A percentile compares a stretch with the other conserved stretches of the same genome.
These are phyloP conservation scores for Uncinocarpus reesii DNA, from an alignment of 2,329 filamentous ascomycete species.

Conservation along the genomic window DNA sequence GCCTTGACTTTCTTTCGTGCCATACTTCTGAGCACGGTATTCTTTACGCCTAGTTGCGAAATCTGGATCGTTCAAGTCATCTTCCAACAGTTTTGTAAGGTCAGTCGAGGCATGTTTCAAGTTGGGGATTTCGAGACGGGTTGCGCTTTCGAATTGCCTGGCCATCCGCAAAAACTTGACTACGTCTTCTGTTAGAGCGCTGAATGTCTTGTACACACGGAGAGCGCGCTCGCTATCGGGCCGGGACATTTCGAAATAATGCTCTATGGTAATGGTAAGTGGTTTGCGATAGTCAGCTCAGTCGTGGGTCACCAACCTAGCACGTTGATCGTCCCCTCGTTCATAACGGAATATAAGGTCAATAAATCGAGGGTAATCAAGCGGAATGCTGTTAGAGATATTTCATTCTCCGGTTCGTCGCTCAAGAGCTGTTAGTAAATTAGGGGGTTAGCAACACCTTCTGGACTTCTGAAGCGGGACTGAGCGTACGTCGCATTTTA, in stretches of 20 bases:
- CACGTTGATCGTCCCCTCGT: slow-evolving; percentile 94
- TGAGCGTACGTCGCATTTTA: slow-evolving; percentile 74
- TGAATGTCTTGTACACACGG: slow-evolving; percentile 84
- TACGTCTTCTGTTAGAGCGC: slow-evolving; percentile 81
- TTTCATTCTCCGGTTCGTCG: slow-evolving; percentile 87
- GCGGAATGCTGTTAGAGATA: slow-evolving; percentile 86
- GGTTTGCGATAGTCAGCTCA: background rate
- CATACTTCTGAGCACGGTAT: slow-evolving; percentile 79
- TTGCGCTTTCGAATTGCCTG: slow-evolving; percentile 82
- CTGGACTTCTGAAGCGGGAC: background rate
- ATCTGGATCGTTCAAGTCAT: slow-evolving; percentile 88
- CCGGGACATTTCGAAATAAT: slow-evolving; percentile 97
- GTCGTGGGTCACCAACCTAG: slow-evolving; percentile 51
- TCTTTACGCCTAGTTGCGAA: slow-evolving; percentile 90
- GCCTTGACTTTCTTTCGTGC: slow-evolving; percentile 45
- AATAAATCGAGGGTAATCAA: slow-evolving; percentile 82
- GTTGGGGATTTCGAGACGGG: slow-evolving; percentile 85
- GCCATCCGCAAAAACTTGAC: slow-evolving; percentile 82
- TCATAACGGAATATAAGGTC: slow-evolving; percentile 85
- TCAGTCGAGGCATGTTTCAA: slow-evolving; percentile 95
- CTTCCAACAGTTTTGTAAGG: slow-evolving; percentile 76
- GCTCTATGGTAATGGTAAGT: slow-evolving; percentile 46
- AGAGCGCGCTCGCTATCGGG: slow-evolving; percentile 86
- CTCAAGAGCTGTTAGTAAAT: slow-evolving; percentile 57
- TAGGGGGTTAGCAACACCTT: background rate